Base-by-base conservation (phyloP, 108 stramenopile species). In the Skeletonema potamos region DNA sequence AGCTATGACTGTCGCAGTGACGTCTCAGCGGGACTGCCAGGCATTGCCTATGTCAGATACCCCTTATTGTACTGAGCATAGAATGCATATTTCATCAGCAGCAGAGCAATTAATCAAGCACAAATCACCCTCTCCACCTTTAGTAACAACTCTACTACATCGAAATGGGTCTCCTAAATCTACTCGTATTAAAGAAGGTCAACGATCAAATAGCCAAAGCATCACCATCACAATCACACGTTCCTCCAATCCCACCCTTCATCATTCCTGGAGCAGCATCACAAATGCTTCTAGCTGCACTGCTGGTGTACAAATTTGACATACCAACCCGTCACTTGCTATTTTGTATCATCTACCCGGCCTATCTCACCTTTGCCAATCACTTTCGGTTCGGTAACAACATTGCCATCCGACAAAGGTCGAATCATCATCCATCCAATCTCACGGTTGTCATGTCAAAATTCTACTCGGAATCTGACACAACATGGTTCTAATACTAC, bases 281-380 rank as follows among this genome's bases (percentile, higher is more conserved):
- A 41, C 39, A 37, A 63, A 37, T 26, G 8, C 39, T 63, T 8
- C 37, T 41, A 27, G 62, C 36, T 6, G 26, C 34, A 37, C 4
- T 41, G 7, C 12, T 63, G 36, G 62, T 41, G 37, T 27, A 41
- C 11, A 22, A n/a, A 18, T 63, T 26, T 33, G n/a, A 41, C 9
- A 67, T 67, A 29, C 54, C 48, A 11, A 54, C 11, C 7, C 66
- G 46, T 24, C 44, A 67, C 28, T 2, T 67, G 10, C 66, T 67
- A 51, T 67, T 67, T 9, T 67, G 66, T 28, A 27, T 51, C 41
- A 27, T 54, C 46, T 67, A 54, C 28, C 66, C 66, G 27, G 6
- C 66, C 18, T 67, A 67, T 43, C 48, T 67, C 26, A n/a, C 36
- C 27, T 32, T 67, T 0, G 66, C 66, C 51, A 67, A 67, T 32